phyloP scores from a whole-genome alignment of 1,139 yeast species.

The Komagataea norvegica region DNA sequence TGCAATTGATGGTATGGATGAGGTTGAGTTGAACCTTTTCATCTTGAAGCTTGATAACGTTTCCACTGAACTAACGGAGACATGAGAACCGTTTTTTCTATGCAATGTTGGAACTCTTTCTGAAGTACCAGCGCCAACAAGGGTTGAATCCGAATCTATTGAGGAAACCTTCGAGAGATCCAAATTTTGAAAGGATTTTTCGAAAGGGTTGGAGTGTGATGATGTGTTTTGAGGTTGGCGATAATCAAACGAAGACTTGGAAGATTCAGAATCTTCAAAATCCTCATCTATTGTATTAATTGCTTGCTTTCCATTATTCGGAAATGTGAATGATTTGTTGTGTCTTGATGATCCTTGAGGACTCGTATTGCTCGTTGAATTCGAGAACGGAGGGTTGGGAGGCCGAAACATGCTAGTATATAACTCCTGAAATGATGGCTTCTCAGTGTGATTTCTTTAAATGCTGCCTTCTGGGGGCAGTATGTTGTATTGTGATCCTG shows the following conservation, averaged over 20 bases:
- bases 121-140: not conserved
- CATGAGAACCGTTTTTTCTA: slow-evolving; percentile 14
- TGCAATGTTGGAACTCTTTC: slow-evolving; percentile 9
- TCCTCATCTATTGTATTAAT: slow-evolving; percentile 11
- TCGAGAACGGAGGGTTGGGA: not conserved
- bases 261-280: slow-evolving; percentile 1
- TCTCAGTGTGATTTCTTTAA: no score
- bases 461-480: no score
- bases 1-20: slow-evolving; percentile 8
- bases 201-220: slow-evolving; percentile 8
- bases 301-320: not conserved
- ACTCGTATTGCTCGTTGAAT: not conserved
- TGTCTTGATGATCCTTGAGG: slow-evolving; percentile 1
- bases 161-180: slow-evolving; percentile 11
- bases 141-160: slow-evolving; percentile 11
- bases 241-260: not conserved
- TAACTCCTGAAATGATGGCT: no score
- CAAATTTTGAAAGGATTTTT: slow-evolving; percentile 8
- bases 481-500: no score
- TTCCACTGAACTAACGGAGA: slow-evolving; percentile 19
- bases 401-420: slow-evolving; percentile 2
- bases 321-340: slow-evolving; percentile 7
- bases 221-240: slow-evolving; percentile 1
- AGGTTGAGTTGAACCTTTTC: slow-evolving; percentile 19
- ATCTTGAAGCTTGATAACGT: slow-evolving; percentile 17